Conservation (phyloP, 345 rosid genomes). For the Euphorbia pulcherrima region DNA sequence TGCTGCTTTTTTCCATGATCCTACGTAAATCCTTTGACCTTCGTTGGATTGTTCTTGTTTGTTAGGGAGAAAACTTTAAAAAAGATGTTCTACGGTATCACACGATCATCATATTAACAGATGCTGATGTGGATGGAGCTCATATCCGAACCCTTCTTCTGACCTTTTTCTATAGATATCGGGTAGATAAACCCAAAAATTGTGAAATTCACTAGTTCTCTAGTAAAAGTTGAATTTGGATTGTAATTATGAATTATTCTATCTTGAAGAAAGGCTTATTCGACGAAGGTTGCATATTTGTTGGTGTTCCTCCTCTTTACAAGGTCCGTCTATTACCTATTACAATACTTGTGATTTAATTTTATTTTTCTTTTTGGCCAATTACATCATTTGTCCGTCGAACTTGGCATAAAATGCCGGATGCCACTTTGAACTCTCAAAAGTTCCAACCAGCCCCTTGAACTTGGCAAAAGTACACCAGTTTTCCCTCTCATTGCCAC, state of each 20-base stretch:
- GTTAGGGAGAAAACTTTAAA: conserved; percentile 89
- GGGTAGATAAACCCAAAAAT: conserved; percentile 43
- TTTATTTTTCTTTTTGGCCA: too few species aligned
- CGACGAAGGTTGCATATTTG: conserved; percentile 88
- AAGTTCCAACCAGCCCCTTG: too few species aligned
- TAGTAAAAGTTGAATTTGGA: conserved; percentile 3
- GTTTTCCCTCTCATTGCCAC: too few species aligned
- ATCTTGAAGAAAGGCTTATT: conserved; percentile 73
- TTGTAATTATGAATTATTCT: conserved; percentile 21
- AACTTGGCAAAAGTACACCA: too few species aligned
- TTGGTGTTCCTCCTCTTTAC: conserved; percentile 97
- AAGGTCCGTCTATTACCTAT: conserved; percentile 42
- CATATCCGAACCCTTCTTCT: conserved; percentile 88
- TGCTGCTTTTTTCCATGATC: not conserved
- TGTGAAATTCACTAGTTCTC: conserved; percentile 1
- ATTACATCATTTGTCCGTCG: too few species aligned
- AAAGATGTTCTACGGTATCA: conserved; percentile 85
- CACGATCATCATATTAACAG: conserved; percentile 91
- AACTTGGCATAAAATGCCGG: too few species aligned
- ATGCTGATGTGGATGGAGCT: conserved; percentile 99
- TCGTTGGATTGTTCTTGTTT: conserved; percentile 12
- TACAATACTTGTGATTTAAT: not conserved
- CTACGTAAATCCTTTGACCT: conserved; percentile 3
- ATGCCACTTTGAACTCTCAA: too few species aligned
- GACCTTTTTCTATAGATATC: conserved; percentile 97